Evolutionary conservation across 1,284 basidiomycete species (phyloP), one percentile per base, ranked within the genome.

Genomic region (Cystobasidiaceae sp.): DNA sequence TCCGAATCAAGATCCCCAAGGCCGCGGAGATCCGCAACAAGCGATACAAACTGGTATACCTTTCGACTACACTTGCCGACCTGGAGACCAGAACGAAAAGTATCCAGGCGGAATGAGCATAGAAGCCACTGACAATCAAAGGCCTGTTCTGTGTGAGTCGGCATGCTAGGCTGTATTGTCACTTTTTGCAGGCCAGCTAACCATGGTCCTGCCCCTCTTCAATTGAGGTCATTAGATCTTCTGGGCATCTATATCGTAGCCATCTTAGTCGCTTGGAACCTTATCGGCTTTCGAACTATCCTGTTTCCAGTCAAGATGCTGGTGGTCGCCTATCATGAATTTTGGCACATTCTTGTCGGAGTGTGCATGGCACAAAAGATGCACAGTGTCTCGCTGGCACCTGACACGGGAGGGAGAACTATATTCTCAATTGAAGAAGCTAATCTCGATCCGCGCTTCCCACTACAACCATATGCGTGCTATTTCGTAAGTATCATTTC

Each of bases 301-400:
- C 27, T 68, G 4, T 68, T 60, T 39, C 67, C 67, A n/a, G 44
- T 68, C 30, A 68, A 68, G 44, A 65, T 68, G 45, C 34, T 65
- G 28, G 63, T 50, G 15, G 54, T 54, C 7, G 67, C 67, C 32
- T 68, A 62, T 52, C 67, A 68, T 37, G 67, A 68, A 37, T 66
- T 68, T 27, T 65, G 67, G 48, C 67, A 68, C 33, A 49, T 68
- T 13, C 52, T 65, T 4, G 61, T 57, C 19, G 54, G 48, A 37
- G 63, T 66, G 17, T 56, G 67, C 45, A 9, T 49, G n/a, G 67
- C 62, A 3, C 33, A 41, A 7, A 55, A 56, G 13, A 25, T 68
- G 1, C 39, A 60, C 15, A 43, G 37, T n/a, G 56, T 68, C 2
- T 15, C 28, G 44, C 19, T 68, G 15, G 67, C 56, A 11, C 67